Percentiles rank a stretch among this genome's conserved stretches.
Evolutionary conservation across 768 basidiomycete species (phyloP).

Genomic region (Lentinula aciculospora): DNA sequence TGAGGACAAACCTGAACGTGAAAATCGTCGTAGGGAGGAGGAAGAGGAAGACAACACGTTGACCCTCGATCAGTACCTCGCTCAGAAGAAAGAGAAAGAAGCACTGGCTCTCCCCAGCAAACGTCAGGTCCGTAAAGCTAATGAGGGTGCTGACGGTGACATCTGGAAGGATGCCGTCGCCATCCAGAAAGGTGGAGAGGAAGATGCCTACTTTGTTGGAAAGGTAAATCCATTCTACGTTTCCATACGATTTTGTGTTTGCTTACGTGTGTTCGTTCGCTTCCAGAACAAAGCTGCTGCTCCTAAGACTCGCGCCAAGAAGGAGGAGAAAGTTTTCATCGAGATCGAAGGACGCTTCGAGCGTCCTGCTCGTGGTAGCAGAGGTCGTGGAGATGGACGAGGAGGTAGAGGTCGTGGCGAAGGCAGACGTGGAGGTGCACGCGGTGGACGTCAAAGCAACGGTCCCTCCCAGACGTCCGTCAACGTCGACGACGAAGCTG

Average conservation of each 20-base stretch:
- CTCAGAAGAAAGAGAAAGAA: conserved; percentile 68
- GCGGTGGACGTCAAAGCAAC: conserved; percentile 37
- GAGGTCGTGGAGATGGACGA: conserved; percentile 36
- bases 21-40: conserved; percentile 36
- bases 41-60: conserved; percentile 94
- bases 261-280: conserved; percentile 1
- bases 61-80: conserved; percentile 89
- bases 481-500: conserved; percentile 77
- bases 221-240: conserved; percentile 50
- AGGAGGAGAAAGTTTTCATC: conserved; percentile 87
- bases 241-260: background rate
- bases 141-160: conserved; percentile 68
- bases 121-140: conserved; percentile 77
- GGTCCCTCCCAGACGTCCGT: conserved; percentile 34
- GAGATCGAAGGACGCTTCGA: conserved; percentile 90
- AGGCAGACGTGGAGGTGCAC: conserved; percentile 32
- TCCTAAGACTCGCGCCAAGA: conserved; percentile 67
- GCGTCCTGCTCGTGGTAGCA: conserved; percentile 52
- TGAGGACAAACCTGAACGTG: conserved; percentile 24
- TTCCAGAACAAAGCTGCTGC: conserved; percentile 50
- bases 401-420: conserved; percentile 41
- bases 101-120: conserved; percentile 55
- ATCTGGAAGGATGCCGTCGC: conserved; percentile 69
- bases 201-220: conserved; percentile 78
- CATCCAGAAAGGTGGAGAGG: conserved; percentile 54